Evolutionary conservation across 306 rosid genomes (phyloP), one percentile per base, ranked within the genome.

Genomic region (Casuarina cunninghamiana): DNA sequence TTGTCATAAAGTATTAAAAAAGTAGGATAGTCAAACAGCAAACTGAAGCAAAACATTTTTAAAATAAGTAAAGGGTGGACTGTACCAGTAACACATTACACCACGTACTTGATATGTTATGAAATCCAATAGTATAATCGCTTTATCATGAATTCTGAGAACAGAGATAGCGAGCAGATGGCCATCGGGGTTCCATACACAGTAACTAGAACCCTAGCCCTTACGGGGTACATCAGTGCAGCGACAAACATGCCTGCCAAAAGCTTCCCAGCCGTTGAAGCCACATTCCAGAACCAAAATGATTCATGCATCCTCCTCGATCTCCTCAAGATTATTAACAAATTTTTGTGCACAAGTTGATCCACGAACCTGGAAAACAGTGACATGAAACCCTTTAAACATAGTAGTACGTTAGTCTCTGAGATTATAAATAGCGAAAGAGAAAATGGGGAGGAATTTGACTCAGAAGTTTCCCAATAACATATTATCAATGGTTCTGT

Each of bases 261-360:
- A 89, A 77, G 95, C 85, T 76, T 90, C 93, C 98, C 98, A 92
- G 69, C 97, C 97, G 54, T 92, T 94, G 90, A 88, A 94, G 87
- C 98, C 98, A 15, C 93, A 90, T 74, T 94, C 98, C 77, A 92
- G 90, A 76, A 94, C 87, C 93, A 88, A 75, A 39, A 94, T 84
- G 83, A 90, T 87, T 72, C 97, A 97, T 3, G 80, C 66, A 58
- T 92, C 97, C 60, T 92, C 95, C 83, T 92, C 90, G 72, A 66
- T 80, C 81, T 86, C 90, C 82, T 81, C 87, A 2, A 94, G 94
- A 80, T 86, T 85, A 77, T 86, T 91, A 74, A 82, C 90, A 12
- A 91, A 73, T 85, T 69, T 91, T 62, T 94, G 83, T 6, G 98
- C 98, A 81, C 97, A 94, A 57, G 79, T 84, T 38, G 97, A 97